These are phyloP conservation scores for Venturiaceae sp. DNA, from an alignment of 2,329 filamentous ascomycete genomes.

Conservation along the genomic window DNA sequence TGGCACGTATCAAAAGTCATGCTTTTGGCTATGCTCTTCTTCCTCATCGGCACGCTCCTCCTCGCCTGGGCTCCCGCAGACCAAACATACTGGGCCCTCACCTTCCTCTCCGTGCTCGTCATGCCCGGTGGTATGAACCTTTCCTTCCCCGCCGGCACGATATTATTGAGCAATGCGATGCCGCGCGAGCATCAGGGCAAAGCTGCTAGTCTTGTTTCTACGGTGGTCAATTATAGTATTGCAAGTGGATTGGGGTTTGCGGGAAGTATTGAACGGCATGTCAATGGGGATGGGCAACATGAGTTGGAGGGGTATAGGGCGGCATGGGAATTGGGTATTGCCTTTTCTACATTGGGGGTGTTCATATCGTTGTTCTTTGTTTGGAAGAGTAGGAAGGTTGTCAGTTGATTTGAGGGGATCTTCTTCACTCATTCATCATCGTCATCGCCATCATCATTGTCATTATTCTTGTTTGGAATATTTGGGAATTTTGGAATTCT, in stretches of 20 bases:
- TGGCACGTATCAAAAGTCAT: slow-evolving; percentile 21
- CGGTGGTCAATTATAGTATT: slow-evolving; percentile 60
- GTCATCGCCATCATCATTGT: not conserved
- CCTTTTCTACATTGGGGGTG: slow-evolving; percentile 7
- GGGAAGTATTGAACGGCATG: slow-evolving; percentile 22
- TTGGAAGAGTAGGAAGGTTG: not conserved
- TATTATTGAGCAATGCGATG: slow-evolving; percentile 48
- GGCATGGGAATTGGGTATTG: slow-evolving; percentile 4
- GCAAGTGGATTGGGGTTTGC: slow-evolving; percentile 56
- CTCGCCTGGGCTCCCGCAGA: slow-evolving; percentile 37
- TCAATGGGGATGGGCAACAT: not conserved
- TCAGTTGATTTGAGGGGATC: not conserved
- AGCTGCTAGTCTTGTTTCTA: slow-evolving; percentile 49
- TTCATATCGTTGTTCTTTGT: slow-evolving; percentile 7
- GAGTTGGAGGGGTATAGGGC: slow-evolving; percentile 2
- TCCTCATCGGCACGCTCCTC: slow-evolving; percentile 31
- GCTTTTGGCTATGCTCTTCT: slow-evolving; percentile 28
- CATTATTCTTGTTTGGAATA: no score
- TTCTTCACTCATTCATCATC: not conserved
- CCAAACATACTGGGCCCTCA: slow-evolving; percentile 55
- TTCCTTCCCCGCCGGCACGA: slow-evolving; percentile 52
- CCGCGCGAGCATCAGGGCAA: slow-evolving; percentile 39
- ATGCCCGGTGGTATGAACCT: slow-evolving; percentile 59
- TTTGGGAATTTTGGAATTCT: no score
- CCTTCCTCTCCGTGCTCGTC: slow-evolving; percentile 49